Evolutionary conservation across 1,139 yeast species (phyloP), one percentile per base, ranked within the genome.

Genomic region (Suhomyces atakaporum): DNA sequence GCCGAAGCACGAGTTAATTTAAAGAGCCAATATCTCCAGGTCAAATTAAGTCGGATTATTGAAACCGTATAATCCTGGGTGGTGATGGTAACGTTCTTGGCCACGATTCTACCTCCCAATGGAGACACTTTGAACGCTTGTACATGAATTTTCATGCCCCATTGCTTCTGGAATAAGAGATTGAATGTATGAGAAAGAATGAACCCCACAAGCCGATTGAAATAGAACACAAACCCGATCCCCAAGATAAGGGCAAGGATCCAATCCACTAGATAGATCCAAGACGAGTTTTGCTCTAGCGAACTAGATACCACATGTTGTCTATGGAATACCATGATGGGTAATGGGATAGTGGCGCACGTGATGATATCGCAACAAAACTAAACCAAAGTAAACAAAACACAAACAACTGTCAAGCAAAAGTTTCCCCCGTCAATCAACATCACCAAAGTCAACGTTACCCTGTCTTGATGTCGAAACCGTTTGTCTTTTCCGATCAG

Each of bases 261-360:
- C 95, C 96, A 88, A 56, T 87, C 89, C 22, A 79, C 82, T 42
- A 89, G 66, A 57, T 89, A 90, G 19, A 86, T 85, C 95, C 95
- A 86, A 52, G 81, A 75, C 49, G 84, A 80, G 45, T 73, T 72
- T 43, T 58, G 52, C 33, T 58, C 51, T 32, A 55, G 38, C 7
- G 49, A 29, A 25, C 38, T 40, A 30, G 50, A 41, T 26, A 43
- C 37, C 7, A 54, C 60, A 32, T 50, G 56, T 39, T 50, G 54
- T 33, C 69, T 56, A 40, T 55, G 61, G 35, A 55, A 43, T 23
- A 51, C 50, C 62, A 58, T 58, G 18, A 28, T 16, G 34, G n/a
- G 13, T 22, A 10, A 15, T 16, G 20, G 27, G 16, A 20, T 16
- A 2, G 27, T 3, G 15, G 11, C n/a, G n/a, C n/a, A n/a, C n/a